Evolutionary conservation across 192 early-diverging fungal species (phyloP), one percentile per base, ranked within the genome.

Genomic region (Lobulomyces angularis): DNA sequence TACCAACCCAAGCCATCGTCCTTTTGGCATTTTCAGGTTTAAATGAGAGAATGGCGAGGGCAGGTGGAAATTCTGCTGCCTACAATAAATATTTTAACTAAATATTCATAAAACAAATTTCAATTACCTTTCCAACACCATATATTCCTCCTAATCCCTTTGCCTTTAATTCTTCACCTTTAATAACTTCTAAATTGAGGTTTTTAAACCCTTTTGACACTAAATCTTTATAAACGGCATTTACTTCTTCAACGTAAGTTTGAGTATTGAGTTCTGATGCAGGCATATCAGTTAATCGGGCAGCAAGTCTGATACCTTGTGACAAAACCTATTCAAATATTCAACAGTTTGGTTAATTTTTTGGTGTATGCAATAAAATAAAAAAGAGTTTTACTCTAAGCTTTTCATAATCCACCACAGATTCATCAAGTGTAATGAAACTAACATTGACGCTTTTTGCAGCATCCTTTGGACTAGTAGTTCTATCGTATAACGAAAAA

Each of bases 1-100:
- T 74, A 43, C 71, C 71, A 18, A 71, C 71, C 44, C 57, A 65
- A 17, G 59, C 60, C 7, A 68, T 34, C 8, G 64, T 62, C 41
- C 60, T 66, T 5, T 35, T 56, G 4, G 46, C 46, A 1, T 36
- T 50, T 8, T 30, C 31, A 9, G 63, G 63, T 14, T 36, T 49
- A 43, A 62, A 54, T n/a, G 41, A 45, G 6, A 74, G 51, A 9
- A 68, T 36, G 29, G 58, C 56, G 5, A 74, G 50, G 9, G 55
- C 57, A 4, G 71, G 67, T 20, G 61, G 65, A 35, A 48, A 35
- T 12, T 52, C 45, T 31, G 53, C 48, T 1, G n/a, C n/a, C n/a
- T n/a, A n/a, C n/a, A n/a, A n/a, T n/a, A n/a, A n/a, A n/a, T n/a
- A n/a, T n/a, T n/a, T n/a, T n/a, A n/a, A n/a, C n/a, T n/a, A n/a